phyloP scores from a whole-genome alignment of 228 moss, liverwort and hornwort genomes.

The Sphagnum magellanicum region DNA sequence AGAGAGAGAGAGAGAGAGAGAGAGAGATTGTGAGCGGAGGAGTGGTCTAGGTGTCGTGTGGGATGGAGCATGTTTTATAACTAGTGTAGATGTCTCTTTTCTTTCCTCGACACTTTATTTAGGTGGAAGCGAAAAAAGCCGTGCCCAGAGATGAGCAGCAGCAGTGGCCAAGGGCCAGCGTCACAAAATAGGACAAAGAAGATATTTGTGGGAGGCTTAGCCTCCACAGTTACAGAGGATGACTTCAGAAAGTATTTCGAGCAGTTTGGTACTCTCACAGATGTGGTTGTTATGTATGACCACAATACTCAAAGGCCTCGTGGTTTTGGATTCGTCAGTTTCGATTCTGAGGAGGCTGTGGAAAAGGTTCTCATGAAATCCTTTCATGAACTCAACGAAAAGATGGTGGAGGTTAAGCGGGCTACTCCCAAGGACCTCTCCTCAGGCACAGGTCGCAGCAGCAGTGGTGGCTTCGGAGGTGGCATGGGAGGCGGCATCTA shows the following conservation, averaged over 20 bases:
- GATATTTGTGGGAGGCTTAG: constrained; percentile 99
- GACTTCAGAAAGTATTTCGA: constrained; percentile 99
- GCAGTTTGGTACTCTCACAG: constrained; percentile 98
- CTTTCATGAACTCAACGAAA: constrained; percentile 99
- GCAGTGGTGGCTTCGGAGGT: constrained; percentile 52
- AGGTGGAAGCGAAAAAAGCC: constrained; percentile 99
- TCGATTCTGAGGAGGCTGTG: constrained; percentile 98
- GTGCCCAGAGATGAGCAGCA: constrained; percentile 98
- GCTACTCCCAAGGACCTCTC: constrained; percentile 93
- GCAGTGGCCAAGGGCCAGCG: constrained; percentile 74
- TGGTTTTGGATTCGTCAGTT: constrained; percentile 95
- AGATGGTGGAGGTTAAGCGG: constrained; percentile 98
- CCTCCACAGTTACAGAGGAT: constrained; percentile 96
- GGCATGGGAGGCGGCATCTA: neutral
- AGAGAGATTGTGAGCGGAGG: neutral
- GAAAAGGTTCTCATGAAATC: constrained; percentile 95
- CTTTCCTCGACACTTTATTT: constrained; percentile 21
- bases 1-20: neutral
- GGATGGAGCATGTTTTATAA: constrained; percentile 35
- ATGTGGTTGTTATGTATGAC: constrained; percentile 99
- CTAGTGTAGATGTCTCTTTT: constrained; percentile 44
- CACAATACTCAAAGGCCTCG: constrained; percentile 99
- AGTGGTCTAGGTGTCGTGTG: constrained; percentile 7
- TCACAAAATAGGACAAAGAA: constrained; percentile 99
- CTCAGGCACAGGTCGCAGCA: constrained; percentile 67